Base-by-base conservation (phyloP, 345 rosid genomes). In the Cardamine chenopodiifolia region DNA sequence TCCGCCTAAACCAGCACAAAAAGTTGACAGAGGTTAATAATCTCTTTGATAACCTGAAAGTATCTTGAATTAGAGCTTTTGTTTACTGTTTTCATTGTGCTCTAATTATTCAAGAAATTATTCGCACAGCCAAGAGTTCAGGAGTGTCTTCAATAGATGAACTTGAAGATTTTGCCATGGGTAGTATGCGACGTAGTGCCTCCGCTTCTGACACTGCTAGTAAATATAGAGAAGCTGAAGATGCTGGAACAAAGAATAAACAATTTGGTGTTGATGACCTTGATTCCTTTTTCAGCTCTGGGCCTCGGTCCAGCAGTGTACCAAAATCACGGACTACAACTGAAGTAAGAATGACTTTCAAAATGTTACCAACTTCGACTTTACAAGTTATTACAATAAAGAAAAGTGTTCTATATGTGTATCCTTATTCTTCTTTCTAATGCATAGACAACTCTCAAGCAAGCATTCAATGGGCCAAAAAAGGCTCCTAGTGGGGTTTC, bases 91-190 rank as follows among this genome's bases (percentile, higher is more conserved):
- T 53, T 44, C 26, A 13, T 22, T 79, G 70, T 48, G 45, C 50
- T 69, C 75, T 59, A 71, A 64, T 4, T 61, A 39, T 8, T 70
- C 34, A 12, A 62, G 73, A 60, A 58, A 55, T 79, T 79, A 37
- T 53, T 79, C 29, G 42, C 76, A 75, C 88, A 89, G 97, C 37
- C 50, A 85, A 81, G 74, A 80, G 80, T 73, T 77, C 85, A 12
- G 79, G 52, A 72, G 75, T 48, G 23, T 85, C 97, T 82, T 73
- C 85, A 20, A 81, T 86, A 28, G 93, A 92, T 75, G 92, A 85
- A 68, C 91, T 95, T 74, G 92, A 91, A 76, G 85, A 82, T 25
- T 92, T 89, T 81, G 92, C 90, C 35, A 86, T 73, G 85, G 89
- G 83, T 60, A 74, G 79, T 31, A 81, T 62, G 74, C 79, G 47